Base-by-base conservation (phyloP, 257 asterid genomes). In the Mitragyna speciosa region DNA sequence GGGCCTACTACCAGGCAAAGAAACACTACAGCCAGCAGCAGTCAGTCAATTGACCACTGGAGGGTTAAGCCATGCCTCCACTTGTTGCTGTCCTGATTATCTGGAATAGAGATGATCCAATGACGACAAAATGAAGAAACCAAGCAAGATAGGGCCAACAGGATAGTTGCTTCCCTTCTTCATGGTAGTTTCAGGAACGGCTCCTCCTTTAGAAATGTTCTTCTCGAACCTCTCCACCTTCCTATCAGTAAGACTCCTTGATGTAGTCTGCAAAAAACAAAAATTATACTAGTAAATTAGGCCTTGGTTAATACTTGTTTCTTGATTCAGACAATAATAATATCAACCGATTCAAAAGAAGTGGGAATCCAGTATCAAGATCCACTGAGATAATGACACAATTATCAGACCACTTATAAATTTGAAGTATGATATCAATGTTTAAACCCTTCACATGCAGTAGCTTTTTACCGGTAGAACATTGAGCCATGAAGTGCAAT, bases 91-190 rank as follows among this genome's bases (percentile, higher is more conserved):
- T 92, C 91, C 98, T 88, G 86, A 94, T 92, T 71, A 94, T 92
- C 93, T 94, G 98, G 89, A 94, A 92, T 24, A 94, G 84, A 73
- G 98, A 92, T 79, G 98, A 95, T 78, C 97, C 98, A 49, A 96
- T 90, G 90, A 96, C 98, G 22, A 96, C 98, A 76, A 96, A 45
- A 96, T 77, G 80, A 95, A 95, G 81, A 95, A 95, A 20, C 97
- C 99, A 77, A 95, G 90, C 90, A 95, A 85, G 86, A 95, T 78
- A 52, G 99, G 99, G 78, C 99, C 99, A 64, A 93, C 97, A 36
- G 99, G 87, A 75, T 86, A 90, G 90, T 82, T 82, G 84, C 58
- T 92, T 43, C 92, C 97, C 89, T 95, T 95, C 92, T 95, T 95
- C 74, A 91, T 72, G 52, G 83, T 84, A 12, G 92, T 87, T 85